Evolutionary conservation across 2,329 filamentous ascomycete genomes (phyloP).

Genomic region (Anthostomella pinea): DNA sequence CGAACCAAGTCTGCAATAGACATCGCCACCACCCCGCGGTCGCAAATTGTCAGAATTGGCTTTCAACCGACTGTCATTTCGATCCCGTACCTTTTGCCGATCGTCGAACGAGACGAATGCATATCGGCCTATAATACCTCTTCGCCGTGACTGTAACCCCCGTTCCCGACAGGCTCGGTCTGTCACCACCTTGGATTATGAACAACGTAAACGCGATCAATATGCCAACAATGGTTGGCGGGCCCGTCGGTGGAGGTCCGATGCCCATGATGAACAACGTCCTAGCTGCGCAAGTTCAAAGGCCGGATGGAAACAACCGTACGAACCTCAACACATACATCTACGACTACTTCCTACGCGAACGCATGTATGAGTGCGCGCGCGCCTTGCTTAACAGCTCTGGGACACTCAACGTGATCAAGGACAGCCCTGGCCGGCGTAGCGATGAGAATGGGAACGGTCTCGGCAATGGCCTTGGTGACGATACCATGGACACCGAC

Average conservation of each 20-base stretch:
- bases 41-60: conserved; percentile 5
- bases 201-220: conserved; percentile 67
- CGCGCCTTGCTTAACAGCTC: conserved; percentile 67
- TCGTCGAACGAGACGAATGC: conserved; percentile 23
- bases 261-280: conserved; percentile 66
- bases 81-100: conserved; percentile 5
- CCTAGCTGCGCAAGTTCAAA: conserved; percentile 35
- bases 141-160: conserved; percentile 23
- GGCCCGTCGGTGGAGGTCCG: conserved; percentile 57
- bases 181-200: conserved; percentile 43
- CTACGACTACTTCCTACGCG: conserved; percentile 87
- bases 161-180: conserved; percentile 36
- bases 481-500: conserved; percentile 80
- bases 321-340: conserved; percentile 78
- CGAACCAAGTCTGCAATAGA: conserved; percentile 4
- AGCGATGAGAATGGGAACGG: conserved; percentile 66
- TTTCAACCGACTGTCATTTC: conserved; percentile 4
- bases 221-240: conserved; percentile 68
- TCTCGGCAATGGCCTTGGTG: conserved; percentile 65
- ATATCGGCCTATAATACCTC: conserved; percentile 10
- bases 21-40: conserved; percentile 4
- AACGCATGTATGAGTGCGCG: conserved; percentile 80
- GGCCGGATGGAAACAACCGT: conserved; percentile 43
- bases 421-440: conserved; percentile 67
- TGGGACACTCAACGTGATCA: conserved; percentile 63